phyloP scores from a whole-genome alignment of 352 stramenopile genomes.

The Halophytophthora polymorphica region DNA sequence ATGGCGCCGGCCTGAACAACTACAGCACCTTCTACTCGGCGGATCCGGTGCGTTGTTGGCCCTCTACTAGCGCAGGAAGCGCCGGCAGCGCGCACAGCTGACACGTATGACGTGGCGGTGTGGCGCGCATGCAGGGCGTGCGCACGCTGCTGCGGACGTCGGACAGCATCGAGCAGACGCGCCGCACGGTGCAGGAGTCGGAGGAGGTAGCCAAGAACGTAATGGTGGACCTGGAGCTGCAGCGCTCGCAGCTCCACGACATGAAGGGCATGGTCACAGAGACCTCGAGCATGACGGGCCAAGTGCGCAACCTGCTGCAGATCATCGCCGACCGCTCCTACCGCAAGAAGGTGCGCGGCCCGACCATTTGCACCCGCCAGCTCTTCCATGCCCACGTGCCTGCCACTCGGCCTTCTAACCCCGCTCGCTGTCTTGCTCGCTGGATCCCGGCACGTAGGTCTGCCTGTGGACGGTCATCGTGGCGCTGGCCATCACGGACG shows the following conservation, averaged over 20 bases:
- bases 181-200: constrained; percentile 57
- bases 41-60: constrained; percentile 39
- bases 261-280: constrained; percentile 80
- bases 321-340: constrained; percentile 71
- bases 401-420: no score
- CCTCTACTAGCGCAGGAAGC: background rate
- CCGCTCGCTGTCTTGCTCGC: no score
- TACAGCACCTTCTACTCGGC: constrained; percentile 68
- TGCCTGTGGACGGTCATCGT: constrained; percentile 71
- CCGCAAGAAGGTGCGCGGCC: constrained; percentile 47
- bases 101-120: constrained; percentile 8
- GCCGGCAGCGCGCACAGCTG: background rate
- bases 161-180: constrained; percentile 71
- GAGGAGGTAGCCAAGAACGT: constrained; percentile 70
- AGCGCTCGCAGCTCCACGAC: constrained; percentile 75
- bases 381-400: background rate
- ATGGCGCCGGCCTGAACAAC: constrained; percentile 42
- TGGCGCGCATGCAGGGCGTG: constrained; percentile 61
- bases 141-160: constrained; percentile 65
- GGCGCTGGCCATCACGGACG: constrained; percentile 59
- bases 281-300: constrained; percentile 59
- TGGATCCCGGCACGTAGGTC: constrained; percentile 11
- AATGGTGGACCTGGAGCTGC: constrained; percentile 74
- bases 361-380: background rate
- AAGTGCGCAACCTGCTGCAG: constrained; percentile 64